Evolutionary conservation across 306 rosid species (phyloP).

Genomic region (Fragaria vesca): DNA sequence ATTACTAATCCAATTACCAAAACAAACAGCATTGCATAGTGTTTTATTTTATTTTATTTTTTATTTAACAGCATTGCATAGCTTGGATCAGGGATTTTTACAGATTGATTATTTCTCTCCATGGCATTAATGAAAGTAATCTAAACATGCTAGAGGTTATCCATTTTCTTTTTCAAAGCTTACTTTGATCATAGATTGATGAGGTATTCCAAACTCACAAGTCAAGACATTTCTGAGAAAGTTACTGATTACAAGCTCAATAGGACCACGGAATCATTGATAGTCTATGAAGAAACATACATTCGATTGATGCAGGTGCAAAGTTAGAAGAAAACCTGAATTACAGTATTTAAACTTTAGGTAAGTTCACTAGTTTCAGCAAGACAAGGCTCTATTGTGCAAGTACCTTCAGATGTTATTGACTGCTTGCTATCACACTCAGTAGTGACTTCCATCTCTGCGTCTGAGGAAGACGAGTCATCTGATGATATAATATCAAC

Average conservation of each 20-base stretch:
- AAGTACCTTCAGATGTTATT: conserved; percentile 47
- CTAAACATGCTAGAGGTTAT: not conserved
- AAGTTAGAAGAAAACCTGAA: not conserved
- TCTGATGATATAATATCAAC: conserved; percentile 48
- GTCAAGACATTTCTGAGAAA: not conserved
- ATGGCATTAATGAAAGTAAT: not conserved
- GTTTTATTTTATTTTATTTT: too few relatives aligned
- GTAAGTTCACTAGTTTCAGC: not conserved
- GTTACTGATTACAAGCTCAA: not conserved
- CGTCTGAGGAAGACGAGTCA: conserved; percentile 52
- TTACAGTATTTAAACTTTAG: not conserved
- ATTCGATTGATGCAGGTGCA: not conserved
- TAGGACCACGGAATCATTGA: not conserved
- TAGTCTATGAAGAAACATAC: not conserved
- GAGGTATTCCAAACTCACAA: not conserved
- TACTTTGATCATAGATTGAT: too few relatives aligned
- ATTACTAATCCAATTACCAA: not conserved
- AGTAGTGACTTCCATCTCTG: conserved; percentile 24
- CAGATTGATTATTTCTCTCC: not conserved
- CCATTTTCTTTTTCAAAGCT: not conserved
- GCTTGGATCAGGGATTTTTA: not conserved
- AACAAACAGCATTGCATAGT: not conserved
- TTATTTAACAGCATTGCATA: not conserved
- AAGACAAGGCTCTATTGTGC: conserved; percentile 2
- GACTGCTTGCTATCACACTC: conserved; percentile 26